Conservation (phyloP, 805 yeast genomes). For the Yamadazyma tumulicola region DNA sequence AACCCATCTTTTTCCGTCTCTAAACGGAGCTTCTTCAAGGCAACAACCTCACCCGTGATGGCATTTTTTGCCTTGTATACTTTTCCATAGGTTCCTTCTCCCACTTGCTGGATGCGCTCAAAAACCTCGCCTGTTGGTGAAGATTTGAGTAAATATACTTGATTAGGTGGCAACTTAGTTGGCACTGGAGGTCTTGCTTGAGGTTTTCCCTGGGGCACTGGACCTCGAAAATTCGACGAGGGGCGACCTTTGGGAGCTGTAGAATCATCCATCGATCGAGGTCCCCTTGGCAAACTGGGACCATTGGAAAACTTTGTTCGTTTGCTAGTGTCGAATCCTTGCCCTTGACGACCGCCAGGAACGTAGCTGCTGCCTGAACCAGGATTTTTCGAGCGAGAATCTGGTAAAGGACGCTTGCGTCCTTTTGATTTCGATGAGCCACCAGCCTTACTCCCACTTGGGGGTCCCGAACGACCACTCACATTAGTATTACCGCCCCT, state of each 20-base stretch:
- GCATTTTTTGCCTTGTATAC: constrained; percentile 83
- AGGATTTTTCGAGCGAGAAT: no score
- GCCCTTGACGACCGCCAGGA: no score
- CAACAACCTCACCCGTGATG: constrained; percentile 70
- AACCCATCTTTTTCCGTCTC: constrained; percentile 92
- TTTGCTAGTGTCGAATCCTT: constrained; percentile 1
- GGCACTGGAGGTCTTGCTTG: constrained; percentile 4
- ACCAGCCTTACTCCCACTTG: no score
- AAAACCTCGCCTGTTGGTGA: constrained; percentile 42
- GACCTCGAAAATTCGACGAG: not conserved
- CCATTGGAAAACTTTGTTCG: not conserved
- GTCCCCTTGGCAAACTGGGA: constrained; percentile 6
- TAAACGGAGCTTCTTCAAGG: constrained; percentile 77
- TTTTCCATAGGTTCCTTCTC: constrained; percentile 98
- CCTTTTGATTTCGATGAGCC: no score
- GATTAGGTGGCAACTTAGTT: constrained; percentile 21
- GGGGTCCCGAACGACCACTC: no score
- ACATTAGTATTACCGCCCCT: no score
- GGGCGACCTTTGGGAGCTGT: not conserved
- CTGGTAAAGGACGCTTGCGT: no score
- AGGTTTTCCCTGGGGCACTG: no score
- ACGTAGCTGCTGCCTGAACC: constrained; percentile 1
- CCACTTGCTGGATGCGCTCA: constrained; percentile 81
- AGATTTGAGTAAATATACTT: constrained; percentile 31
- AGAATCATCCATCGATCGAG: constrained; percentile 7